A percentile compares a stretch with the other conserved stretches of the same genome.
Conservation (phyloP, 108 stramenopile species). For the Cyclotella choctawhatcheeana region DNA sequence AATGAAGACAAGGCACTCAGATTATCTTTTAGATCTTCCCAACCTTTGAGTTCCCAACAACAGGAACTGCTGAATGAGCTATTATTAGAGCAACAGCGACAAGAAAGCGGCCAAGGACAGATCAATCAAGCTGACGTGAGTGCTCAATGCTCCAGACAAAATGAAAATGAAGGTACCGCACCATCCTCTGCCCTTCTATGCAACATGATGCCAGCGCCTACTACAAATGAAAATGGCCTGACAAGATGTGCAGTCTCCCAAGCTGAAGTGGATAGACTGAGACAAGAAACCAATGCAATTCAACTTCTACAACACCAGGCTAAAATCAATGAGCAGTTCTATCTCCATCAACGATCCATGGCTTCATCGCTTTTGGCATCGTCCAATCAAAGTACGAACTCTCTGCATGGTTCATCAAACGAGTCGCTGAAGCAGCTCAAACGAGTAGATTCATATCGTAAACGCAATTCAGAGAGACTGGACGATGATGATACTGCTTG, state of each 20-base stretch:
- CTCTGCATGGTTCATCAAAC: neutral
- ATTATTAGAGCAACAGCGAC: neutral
- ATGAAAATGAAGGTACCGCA: neutral
- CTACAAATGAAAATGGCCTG: neutral
- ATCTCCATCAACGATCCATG: slow-evolving; percentile 4
- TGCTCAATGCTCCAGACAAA: neutral
- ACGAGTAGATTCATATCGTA: neutral
- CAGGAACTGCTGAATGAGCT: neutral
- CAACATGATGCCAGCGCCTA: neutral
- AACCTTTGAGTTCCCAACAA: neutral
- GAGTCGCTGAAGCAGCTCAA: neutral
- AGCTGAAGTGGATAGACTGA: slow-evolving; percentile 29
- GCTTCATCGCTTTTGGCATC: neutral
- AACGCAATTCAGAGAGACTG: neutral
- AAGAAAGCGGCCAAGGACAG: neutral
- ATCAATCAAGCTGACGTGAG: neutral
- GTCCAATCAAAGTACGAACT: neutral
- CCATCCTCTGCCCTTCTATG: neutral
- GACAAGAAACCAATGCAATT: slow-evolving; percentile 30
- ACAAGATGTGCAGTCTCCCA: slow-evolving; percentile 21
- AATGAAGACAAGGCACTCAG: neutral
- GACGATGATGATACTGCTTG: slow-evolving; percentile 7
- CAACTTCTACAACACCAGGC: slow-evolving; percentile 24
- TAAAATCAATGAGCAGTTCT: slow-evolving; percentile 17
- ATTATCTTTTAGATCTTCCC: neutral